phyloP scores from a whole-genome alignment of 345 rosid species.

The Dipteronia sinensis region DNA sequence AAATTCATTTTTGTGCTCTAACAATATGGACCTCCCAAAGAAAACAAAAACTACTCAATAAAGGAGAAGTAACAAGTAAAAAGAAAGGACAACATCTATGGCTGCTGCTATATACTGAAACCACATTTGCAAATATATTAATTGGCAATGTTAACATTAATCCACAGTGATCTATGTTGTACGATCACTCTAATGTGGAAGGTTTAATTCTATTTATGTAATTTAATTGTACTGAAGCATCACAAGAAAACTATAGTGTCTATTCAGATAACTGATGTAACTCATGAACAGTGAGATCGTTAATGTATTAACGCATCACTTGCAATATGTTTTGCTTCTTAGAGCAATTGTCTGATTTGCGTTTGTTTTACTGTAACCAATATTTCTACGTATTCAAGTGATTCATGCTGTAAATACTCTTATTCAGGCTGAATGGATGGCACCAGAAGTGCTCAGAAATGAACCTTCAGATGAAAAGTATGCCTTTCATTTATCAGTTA shows the following conservation, averaged over 20 bases:
- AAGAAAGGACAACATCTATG: background rate
- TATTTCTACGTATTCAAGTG: background rate
- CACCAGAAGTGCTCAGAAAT: conserved; percentile 95
- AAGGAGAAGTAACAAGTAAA: background rate
- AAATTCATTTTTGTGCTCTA: background rate
- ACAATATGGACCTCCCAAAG: background rate
- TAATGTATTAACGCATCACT: background rate
- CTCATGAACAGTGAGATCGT: background rate
- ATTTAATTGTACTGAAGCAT: background rate
- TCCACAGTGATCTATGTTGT: background rate
- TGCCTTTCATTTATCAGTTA: conserved; percentile 6
- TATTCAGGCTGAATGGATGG: conserved; percentile 98
- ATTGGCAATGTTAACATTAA: background rate
- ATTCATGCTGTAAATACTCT: conserved; percentile 13
- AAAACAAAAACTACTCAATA: background rate
- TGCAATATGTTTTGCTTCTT: conserved; percentile 2
- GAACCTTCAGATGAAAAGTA: conserved; percentile 99
- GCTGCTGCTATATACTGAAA: background rate
- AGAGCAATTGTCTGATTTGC: background rate
- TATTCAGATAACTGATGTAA: background rate
- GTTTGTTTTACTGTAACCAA: background rate
- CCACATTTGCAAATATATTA: background rate
- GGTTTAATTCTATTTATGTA: conserved; percentile 3
- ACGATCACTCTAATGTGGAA: background rate
- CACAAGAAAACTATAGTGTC: background rate